phyloP scores from a whole-genome alignment of 108 stramenopile species.

The Skeletonema marinoi region DNA sequence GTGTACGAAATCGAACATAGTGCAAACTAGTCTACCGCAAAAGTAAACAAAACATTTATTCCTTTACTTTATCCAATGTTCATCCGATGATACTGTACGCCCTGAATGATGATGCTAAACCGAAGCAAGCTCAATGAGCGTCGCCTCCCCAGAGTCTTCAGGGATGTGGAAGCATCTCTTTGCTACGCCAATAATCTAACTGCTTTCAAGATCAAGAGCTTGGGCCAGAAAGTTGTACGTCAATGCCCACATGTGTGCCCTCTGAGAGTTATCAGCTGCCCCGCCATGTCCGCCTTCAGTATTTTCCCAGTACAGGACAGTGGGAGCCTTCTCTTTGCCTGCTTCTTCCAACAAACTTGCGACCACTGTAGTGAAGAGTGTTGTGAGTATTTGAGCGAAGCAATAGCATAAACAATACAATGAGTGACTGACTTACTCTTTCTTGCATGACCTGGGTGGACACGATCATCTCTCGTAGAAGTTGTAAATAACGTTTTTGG shows the following conservation, averaged over 20 bases:
- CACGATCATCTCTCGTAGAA: conserved; percentile 88
- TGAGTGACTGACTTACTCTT: conserved; percentile 32
- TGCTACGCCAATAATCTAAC: neutral
- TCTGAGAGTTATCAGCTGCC: conserved; percentile 83
- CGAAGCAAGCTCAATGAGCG: too few relatives aligned
- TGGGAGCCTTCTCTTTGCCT: conserved; percentile 58
- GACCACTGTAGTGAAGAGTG: conserved; percentile 41
- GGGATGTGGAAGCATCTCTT: too few relatives aligned
- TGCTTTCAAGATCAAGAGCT: neutral
- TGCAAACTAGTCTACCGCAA: too few relatives aligned
- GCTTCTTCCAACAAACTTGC: conserved; percentile 48
- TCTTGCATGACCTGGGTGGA: conserved; percentile 88
- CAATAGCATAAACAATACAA: too few relatives aligned
- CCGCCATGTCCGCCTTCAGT: conserved; percentile 88
- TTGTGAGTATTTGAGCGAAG: too few relatives aligned
- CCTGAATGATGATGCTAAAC: too few relatives aligned
- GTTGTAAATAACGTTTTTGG: conserved; percentile 82
- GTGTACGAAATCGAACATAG: too few relatives aligned
- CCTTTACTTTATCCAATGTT: too few relatives aligned
- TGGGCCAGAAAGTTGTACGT: conserved; percentile 30
- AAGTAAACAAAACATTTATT: too few relatives aligned
- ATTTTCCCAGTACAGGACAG: conserved; percentile 80
- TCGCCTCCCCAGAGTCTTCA: too few relatives aligned
- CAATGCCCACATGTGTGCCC: conserved; percentile 58
- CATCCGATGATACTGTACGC: too few relatives aligned